Conservation (phyloP, 345 rosid species). For the Moricandia arvensis region DNA sequence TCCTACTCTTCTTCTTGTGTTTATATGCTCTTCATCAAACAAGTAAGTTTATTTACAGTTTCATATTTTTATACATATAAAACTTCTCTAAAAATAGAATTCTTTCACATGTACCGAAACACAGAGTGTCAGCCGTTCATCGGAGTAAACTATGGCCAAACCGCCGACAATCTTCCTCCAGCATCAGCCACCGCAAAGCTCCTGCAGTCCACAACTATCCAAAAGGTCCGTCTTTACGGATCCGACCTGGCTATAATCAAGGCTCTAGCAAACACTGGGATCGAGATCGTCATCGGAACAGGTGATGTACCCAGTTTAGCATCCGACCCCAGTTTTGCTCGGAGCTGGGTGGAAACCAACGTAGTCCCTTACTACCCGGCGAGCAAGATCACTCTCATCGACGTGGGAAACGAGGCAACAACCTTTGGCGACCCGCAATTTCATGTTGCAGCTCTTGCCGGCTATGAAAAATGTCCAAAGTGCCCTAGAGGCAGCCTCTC, state of each 20-base stretch:
- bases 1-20: slow-evolving; percentile 42
- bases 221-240: slow-evolving; percentile 75
- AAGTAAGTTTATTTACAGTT: slow-evolving; percentile 45
- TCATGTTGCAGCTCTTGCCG: slow-evolving; percentile 66
- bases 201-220: slow-evolving; percentile 67
- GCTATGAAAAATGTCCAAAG: slow-evolving; percentile 78
- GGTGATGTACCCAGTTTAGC: slow-evolving; percentile 80
- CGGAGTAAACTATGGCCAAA: slow-evolving; percentile 83
- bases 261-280: slow-evolving; percentile 73
- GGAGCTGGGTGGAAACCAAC: slow-evolving; percentile 62
- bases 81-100: background rate
- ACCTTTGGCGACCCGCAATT: slow-evolving; percentile 43
- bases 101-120: background rate
- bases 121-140: slow-evolving; percentile 77
- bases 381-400: slow-evolving; percentile 71
- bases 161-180: slow-evolving; percentile 79
- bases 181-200: slow-evolving; percentile 73
- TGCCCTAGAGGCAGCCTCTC: slow-evolving; percentile 59
- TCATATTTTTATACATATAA: background rate
- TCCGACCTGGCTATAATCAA: slow-evolving; percentile 68
- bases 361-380: slow-evolving; percentile 75
- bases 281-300: slow-evolving; percentile 70
- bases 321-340: slow-evolving; percentile 61
- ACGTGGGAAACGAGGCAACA: slow-evolving; percentile 77
- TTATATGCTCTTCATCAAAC: slow-evolving; percentile 27